Percentiles rank a stretch among this genome's conserved stretches.
Conservation (phyloP, 345 rosid species). For the Bretschneidera sinensis region DNA sequence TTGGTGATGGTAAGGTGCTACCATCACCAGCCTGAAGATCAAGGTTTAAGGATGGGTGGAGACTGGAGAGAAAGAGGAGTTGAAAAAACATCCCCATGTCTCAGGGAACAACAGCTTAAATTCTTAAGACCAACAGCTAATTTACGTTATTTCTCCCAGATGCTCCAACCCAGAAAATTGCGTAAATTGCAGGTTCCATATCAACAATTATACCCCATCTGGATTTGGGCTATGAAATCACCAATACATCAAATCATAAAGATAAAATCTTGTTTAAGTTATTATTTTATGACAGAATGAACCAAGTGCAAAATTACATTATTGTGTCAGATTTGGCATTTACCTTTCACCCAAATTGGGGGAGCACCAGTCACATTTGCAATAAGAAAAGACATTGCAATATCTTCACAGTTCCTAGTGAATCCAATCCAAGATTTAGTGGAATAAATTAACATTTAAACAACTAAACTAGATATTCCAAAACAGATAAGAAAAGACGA, state of each 20-base stretch:
- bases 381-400: constrained; percentile 95
- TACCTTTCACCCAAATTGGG: constrained; percentile 96
- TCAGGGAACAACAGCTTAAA: background rate
- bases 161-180: too few species aligned
- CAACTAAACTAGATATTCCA: background rate
- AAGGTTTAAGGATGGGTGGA: too few species aligned
- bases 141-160: too few species aligned
- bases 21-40: too few species aligned
- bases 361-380: constrained; percentile 92
- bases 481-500: background rate
- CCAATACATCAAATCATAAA: too few species aligned
- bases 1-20: background rate
- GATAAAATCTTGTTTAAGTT: too few species aligned
- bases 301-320: background rate
- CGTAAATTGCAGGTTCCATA: too few species aligned
- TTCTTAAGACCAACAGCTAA: too few species aligned
- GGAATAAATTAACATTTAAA: constrained; percentile 12
- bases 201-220: too few species aligned
- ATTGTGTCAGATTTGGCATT: background rate
- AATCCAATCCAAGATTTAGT: constrained; percentile 19
- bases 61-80: too few species aligned
- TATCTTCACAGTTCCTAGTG: constrained; percentile 96
- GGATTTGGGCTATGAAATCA: too few species aligned
- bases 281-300: background rate
- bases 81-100: background rate